Evolutionary conservation across 352 stramenopile genomes (phyloP).

Genomic region (Pythium dissimile): DNA sequence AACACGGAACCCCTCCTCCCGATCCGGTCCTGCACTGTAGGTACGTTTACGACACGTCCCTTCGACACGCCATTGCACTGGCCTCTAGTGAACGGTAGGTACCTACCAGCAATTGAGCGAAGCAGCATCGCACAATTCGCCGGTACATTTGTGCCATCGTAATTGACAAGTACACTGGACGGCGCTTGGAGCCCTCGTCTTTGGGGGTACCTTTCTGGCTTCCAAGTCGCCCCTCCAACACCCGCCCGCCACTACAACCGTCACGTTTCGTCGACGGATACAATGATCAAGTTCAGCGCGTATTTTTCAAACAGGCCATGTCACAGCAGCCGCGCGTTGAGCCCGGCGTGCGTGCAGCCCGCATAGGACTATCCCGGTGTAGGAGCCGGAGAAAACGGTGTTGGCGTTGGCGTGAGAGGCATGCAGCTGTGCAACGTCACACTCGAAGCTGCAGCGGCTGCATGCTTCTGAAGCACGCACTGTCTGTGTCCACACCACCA

Average conservation of each 20-base stretch:
- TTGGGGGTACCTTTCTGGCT: too few relatives aligned
- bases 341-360: neutral
- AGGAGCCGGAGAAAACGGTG: neutral
- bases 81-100: conserved; percentile 15
- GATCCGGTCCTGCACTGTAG: conserved; percentile 6
- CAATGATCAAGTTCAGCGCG: conserved; percentile 5
- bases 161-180: too few relatives aligned
- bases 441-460: neutral
- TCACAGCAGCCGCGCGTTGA: conserved; percentile 4
- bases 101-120: neutral
- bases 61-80: conserved; percentile 19
- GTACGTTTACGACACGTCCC: conserved; percentile 15
- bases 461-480: conserved; percentile 18
- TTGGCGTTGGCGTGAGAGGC: neutral
- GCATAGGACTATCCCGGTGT: neutral
- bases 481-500: conserved; percentile 10
- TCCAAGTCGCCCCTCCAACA: too few relatives aligned
- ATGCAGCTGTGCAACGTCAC: neutral
- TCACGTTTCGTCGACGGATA: neutral
- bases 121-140: neutral
- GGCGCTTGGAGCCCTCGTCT: too few relatives aligned
- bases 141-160: too few relatives aligned
- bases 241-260: neutral
- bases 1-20: conserved; percentile 8
- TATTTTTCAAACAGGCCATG: conserved; percentile 2